Percentiles rank a stretch among this genome's conserved stretches.
Evolutionary conservation across 78 protist species (phyloP).

Genomic region (Planoprotostelium fungivorum): DNA sequence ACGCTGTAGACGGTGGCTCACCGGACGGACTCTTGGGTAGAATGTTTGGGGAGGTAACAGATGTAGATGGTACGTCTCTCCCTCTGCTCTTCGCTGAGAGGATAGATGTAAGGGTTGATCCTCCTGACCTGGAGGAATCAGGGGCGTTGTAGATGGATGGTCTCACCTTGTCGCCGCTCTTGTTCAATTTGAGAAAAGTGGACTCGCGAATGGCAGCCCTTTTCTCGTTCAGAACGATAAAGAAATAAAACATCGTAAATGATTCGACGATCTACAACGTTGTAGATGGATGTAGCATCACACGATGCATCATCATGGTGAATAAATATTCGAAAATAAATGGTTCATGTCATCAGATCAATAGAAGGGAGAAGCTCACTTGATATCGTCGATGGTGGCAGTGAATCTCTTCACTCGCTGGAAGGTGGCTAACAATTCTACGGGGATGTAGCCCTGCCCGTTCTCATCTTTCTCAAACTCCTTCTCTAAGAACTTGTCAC

Average conservation of each 20-base stretch:
- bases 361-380: too few relatives aligned
- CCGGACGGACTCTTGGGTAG: neutral
- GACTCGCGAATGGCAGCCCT: neutral
- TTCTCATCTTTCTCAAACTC: neutral
- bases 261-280: too few relatives aligned
- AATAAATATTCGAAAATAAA: neutral
- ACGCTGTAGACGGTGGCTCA: too few relatives aligned
- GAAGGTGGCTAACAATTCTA: neutral
- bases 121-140: neutral
- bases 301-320: neutral
- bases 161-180: neutral
- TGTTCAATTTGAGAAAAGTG: neutral
- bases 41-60: neutral
- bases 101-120: neutral
- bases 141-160: neutral
- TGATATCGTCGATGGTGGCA: neutral
- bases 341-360: neutral
- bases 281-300: too few relatives aligned
- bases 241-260: too few relatives aligned
- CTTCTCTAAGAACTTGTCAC: neutral
- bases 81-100: neutral
- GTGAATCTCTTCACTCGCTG: neutral
- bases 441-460: neutral
- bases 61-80: neutral
- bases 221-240: too few relatives aligned